Conservation (phyloP, 768 basidiomycete species). For the Boletus vinaceobasis region DNA sequence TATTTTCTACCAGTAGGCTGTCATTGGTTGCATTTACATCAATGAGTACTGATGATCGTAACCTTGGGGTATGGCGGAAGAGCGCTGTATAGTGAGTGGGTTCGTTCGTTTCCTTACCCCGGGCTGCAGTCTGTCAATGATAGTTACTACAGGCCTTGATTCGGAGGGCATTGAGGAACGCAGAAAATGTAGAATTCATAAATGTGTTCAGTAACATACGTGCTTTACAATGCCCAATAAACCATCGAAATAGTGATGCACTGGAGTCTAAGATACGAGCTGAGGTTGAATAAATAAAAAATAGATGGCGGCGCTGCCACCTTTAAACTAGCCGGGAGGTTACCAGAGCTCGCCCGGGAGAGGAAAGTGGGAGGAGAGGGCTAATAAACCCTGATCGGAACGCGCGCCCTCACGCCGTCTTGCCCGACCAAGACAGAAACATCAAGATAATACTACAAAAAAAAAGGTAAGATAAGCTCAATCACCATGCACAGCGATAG, state of each 20-base stretch:
- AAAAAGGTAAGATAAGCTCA: slow-evolving; percentile 1
- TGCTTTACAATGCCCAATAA: slow-evolving; percentile 5
- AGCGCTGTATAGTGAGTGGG: background rate
- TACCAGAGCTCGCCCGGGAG: background rate
- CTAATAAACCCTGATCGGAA: slow-evolving; percentile 58
- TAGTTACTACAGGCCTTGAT: too few species aligned
- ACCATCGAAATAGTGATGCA: background rate
- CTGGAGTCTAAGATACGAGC: slow-evolving; percentile 1
- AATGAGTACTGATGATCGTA: background rate
- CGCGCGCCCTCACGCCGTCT: slow-evolving; percentile 57
- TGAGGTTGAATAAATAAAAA: background rate
- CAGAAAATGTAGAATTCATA: background rate
- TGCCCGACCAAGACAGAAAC: slow-evolving; percentile 64
- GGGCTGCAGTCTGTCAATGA: background rate
- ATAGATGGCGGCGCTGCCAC: background rate
- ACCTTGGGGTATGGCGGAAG: background rate
- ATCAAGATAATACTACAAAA: slow-evolving; percentile 65
- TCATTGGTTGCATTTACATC: background rate
- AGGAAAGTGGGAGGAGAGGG: background rate
- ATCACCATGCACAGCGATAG: slow-evolving; percentile 7
- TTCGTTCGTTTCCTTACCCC: background rate
- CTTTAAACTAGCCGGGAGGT: background rate
- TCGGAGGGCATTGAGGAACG: background rate
- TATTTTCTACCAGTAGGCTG: background rate
- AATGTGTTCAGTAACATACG: slow-evolving; percentile 1